phyloP scores from a whole-genome alignment of 371 early-diverging fungal genomes.

The Mucor sp. region DNA sequence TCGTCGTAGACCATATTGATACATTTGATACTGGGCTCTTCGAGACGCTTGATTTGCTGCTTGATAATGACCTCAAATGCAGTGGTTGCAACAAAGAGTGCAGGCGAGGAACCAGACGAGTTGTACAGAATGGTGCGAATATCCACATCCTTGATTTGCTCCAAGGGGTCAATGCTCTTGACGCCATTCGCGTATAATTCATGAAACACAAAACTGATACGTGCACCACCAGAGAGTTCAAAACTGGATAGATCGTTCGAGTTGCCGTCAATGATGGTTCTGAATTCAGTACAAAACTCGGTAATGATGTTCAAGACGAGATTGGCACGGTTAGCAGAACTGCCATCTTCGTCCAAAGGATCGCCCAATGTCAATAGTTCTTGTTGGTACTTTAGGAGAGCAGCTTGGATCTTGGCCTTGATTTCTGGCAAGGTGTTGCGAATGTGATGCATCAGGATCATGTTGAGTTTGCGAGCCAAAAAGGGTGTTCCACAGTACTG shows the following conservation, averaged over 20 bases:
- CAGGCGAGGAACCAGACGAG: conserved; percentile 95
- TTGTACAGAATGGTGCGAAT: conserved; percentile 98
- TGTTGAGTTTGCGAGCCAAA: conserved; percentile 94
- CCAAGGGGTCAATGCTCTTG: conserved; percentile 93
- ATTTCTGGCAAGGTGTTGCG: conserved; percentile 96
- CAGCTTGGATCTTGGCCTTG: conserved; percentile 90
- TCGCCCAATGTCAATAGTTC: conserved; percentile 92
- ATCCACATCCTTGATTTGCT: conserved; percentile 96
- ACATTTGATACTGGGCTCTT: conserved; percentile 95
- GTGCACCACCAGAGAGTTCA: conserved; percentile 98
- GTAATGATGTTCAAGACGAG: conserved; percentile 94
- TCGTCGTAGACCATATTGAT: conserved; percentile 95
- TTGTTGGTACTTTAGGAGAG: conserved; percentile 79
- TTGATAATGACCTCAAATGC: conserved; percentile 98
- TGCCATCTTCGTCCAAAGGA: conserved; percentile 70
- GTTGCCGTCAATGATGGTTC: conserved; percentile 93
- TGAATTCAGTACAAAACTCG: conserved; percentile 95
- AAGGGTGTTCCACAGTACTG: conserved; percentile 99
- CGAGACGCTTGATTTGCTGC: conserved; percentile 95
- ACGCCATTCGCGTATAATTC: conserved; percentile 94
- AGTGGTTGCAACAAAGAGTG: conserved; percentile 95
- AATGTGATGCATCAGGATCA: conserved; percentile 98
- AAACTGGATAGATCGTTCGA: conserved; percentile 89
- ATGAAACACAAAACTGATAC: conserved; percentile 98
- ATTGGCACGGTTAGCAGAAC: conserved; percentile 65